Percentiles rank a stretch among this genome's conserved stretches.
Evolutionary conservation across 2,329 filamentous ascomycete species (phyloP).

Genomic region (Penicillium verrucosum): DNA sequence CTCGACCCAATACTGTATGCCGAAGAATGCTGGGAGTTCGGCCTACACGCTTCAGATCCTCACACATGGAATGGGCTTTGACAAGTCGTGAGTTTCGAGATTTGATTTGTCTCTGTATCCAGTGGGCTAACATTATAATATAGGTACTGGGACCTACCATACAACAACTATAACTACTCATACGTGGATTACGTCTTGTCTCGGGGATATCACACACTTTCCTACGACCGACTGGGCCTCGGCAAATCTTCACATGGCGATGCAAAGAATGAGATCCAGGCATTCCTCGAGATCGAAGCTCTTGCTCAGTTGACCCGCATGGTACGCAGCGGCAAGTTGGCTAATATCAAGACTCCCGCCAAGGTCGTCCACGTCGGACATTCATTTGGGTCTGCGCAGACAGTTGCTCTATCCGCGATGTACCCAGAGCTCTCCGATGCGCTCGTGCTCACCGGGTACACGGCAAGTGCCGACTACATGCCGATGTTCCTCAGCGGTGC

Average conservation of each 20-base stretch:
- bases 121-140: neutral
- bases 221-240: conserved; percentile 41
- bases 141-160: conserved; percentile 38
- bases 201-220: conserved; percentile 41
- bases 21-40: neutral
- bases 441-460: conserved; percentile 40
- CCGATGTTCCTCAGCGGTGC: conserved; percentile 19
- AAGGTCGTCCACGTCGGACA: conserved; percentile 40
- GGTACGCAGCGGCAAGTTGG: conserved; percentile 35
- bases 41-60: conserved; percentile 34
- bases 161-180: conserved; percentile 32
- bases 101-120: neutral
- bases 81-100: conserved; percentile 22
- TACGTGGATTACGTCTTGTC: conserved; percentile 37
- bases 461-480: conserved; percentile 25
- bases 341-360: conserved; percentile 28
- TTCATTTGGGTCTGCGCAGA: conserved; percentile 37
- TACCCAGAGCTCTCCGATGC: conserved; percentile 39
- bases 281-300: conserved; percentile 39
- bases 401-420: conserved; percentile 29
- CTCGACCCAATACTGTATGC: conserved; percentile 15
- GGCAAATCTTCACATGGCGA: conserved; percentile 38
- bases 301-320: conserved; percentile 37
- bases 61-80: conserved; percentile 39
- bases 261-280: conserved; percentile 41